Conservation (phyloP, 805 yeast species). For the Starmerella vitae region DNA sequence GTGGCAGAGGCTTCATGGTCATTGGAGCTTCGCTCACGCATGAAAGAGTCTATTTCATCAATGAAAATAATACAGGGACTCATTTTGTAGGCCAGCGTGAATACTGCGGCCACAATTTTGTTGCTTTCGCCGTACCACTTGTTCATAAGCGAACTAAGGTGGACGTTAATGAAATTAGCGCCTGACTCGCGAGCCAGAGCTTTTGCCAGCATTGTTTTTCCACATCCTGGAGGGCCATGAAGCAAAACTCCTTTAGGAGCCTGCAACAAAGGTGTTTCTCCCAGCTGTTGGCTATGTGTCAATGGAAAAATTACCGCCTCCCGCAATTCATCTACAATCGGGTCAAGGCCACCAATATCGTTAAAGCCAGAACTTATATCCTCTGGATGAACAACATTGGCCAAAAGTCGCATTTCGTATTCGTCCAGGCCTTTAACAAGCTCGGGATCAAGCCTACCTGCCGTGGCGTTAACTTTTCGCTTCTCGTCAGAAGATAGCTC, state of each 20-base stretch:
- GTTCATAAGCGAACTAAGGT: constrained; percentile 91
- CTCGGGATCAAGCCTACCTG: constrained; percentile 53
- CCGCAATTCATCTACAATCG: constrained; percentile 66
- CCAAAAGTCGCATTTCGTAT: constrained; percentile 67
- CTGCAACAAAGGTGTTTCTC: constrained; percentile 51
- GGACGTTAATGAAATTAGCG: constrained; percentile 77
- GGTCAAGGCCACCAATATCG: constrained; percentile 83
- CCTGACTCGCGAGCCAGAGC: constrained; percentile 86
- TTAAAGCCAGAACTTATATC: constrained; percentile 64
- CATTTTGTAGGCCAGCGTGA: constrained; percentile 74
- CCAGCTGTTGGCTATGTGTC: constrained; percentile 36
- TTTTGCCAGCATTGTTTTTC: constrained; percentile 93
- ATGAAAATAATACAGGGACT: constrained; percentile 92
- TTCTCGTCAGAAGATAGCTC: constrained; percentile 43
- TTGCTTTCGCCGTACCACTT: constrained; percentile 97
- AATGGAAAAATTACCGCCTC: constrained; percentile 85
- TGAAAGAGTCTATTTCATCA: constrained; percentile 90
- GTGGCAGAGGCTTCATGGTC: constrained; percentile 95
- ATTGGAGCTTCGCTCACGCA: constrained; percentile 65
- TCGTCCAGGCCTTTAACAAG: constrained; percentile 42
- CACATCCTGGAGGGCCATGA: constrained; percentile 96
- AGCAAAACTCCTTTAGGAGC: constrained; percentile 91
- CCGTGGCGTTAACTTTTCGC: constrained; percentile 44
- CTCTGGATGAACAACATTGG: constrained; percentile 68
- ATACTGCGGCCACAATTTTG: constrained; percentile 84